These are phyloP conservation scores for Cystobasidium sp. DNA, from an alignment of 1,284 basidiomycete genomes.

Conservation along the genomic window DNA sequence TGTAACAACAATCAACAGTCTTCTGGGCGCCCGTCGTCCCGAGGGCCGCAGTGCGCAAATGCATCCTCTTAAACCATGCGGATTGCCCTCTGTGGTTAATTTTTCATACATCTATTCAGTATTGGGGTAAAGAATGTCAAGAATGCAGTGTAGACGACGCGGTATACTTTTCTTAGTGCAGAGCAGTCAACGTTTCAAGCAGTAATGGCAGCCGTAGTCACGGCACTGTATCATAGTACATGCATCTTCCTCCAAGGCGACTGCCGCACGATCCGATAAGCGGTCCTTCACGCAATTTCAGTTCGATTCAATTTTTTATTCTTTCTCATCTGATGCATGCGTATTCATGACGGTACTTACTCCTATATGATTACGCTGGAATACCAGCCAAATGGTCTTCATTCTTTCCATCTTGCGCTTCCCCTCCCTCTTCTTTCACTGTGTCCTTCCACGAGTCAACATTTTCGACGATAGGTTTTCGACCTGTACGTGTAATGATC, in stretches of 20 bases:
- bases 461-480: constrained; percentile 39
- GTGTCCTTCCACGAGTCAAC: constrained; percentile 36
- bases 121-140: not conserved
- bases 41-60: no score
- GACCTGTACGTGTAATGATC: constrained; percentile 39
- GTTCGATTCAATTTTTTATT: no score
- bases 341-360: not conserved
- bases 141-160: no score
- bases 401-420: not conserved
- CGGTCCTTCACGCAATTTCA: no score
- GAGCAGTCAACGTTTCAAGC: no score
- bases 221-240: not conserved
- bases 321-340: no score
- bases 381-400: constrained; percentile 24
- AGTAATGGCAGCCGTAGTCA: not conserved
- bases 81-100: no score
- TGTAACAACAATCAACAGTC: no score
- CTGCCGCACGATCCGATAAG: not conserved
- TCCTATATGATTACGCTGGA: constrained; percentile 1
- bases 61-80: no score
- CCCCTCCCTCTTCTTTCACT: constrained; percentile 1
- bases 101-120: not conserved
- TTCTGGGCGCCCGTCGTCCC: no score
- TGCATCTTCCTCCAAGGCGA: no score
- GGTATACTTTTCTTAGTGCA: not conserved